Evolutionary conservation across 352 stramenopile species (phyloP), one percentile per base, ranked within the genome.

Genomic region (Pythium insidiosum): DNA sequence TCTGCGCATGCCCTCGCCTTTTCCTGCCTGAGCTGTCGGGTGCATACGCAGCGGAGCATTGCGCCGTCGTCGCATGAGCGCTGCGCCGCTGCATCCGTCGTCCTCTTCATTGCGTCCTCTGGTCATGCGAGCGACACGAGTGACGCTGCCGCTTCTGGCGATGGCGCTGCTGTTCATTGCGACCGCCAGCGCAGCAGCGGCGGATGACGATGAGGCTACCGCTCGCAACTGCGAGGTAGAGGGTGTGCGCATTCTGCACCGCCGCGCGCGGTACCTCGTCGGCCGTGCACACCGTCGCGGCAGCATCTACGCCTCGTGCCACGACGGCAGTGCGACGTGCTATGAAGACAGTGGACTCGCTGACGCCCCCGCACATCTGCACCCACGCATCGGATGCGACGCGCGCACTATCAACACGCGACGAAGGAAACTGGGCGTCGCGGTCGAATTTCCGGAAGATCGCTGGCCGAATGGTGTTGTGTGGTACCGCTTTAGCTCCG

Each of bases 401-500:
- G 26, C 35, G 6, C 39, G 58, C 1, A 43, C 44, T 10, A 45
- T 70, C 29, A 24, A 49, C 13, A 46, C 54, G 16, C 56, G 56
- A 3, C 47, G 67, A 4, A 54, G 73, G 0, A 47, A 67, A 42
- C 51, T 89, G 29, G 76, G 76, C 38, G 64, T 89, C 5, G 63
- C 71, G 5, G 72, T 82, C 21, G 65, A 71, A 10, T 20, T 78
- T 21, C 38, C 66, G 38, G 68, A 83, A 28, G 67, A 82, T 25
- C 53, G 78, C n/a, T 89, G 76, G 76, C 76, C 76, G 1, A 57
- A 83, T 12, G 61, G 68, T 10, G 68, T 82, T 25, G 47, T 89
- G 22, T 89, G 70, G 61, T 89, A 89, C 49, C 64, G 71, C 37
- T 68, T 89, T 41, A 75, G 58, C 38, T 62, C 46, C 13, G 62